A percentile compares a stretch with the other conserved stretches of the same genome.
These are phyloP conservation scores for Plasmodium knowlesi DNA, from an alignment of 169 alveolate species.

Conservation along the genomic window DNA sequence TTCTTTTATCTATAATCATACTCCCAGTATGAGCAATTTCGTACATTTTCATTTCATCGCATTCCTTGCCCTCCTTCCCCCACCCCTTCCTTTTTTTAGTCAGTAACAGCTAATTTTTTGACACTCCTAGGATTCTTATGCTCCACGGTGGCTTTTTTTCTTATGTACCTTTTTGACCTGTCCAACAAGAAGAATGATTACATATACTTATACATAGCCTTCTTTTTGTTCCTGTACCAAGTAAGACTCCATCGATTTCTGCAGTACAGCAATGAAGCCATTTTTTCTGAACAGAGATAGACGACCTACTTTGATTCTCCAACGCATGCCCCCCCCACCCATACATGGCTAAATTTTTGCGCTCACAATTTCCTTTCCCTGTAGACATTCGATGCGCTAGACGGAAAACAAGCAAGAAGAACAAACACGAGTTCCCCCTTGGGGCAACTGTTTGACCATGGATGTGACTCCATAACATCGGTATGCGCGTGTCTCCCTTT, in stretches of 20 bases:
- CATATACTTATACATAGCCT: conserved; percentile 39
- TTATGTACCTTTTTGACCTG: conserved; percentile 40
- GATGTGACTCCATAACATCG: conserved; percentile 88
- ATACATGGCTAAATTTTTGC: not conserved
- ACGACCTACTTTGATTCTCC: not conserved
- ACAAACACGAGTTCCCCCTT: conserved; percentile 87
- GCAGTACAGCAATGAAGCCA: not conserved
- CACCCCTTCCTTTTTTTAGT: conserved; percentile 14
- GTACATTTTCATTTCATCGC: not conserved
- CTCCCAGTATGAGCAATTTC: not conserved
- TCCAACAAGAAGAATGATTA: conserved; percentile 54
- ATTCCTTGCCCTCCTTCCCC: not conserved
- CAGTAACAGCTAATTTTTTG: conserved; percentile 65
- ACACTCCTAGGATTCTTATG: conserved; percentile 68
- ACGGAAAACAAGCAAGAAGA: conserved; percentile 93
- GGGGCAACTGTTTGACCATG: conserved; percentile 93
- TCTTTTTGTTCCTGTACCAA: conserved; percentile 45
- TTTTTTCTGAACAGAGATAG: not conserved
- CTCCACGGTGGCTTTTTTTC: conserved; percentile 59
- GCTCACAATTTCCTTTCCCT: conserved; percentile 47
- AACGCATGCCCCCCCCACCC: not conserved
- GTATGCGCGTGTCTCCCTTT: not conserved
- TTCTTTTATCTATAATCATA: not conserved
- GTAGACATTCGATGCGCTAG: conserved; percentile 92
- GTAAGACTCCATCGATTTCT: conserved; percentile 2